A percentile compares a stretch with the other conserved stretches of the same genome.
Evolutionary conservation across 345 rosid genomes (phyloP).

Genomic region (Microcos paniculata): DNA sequence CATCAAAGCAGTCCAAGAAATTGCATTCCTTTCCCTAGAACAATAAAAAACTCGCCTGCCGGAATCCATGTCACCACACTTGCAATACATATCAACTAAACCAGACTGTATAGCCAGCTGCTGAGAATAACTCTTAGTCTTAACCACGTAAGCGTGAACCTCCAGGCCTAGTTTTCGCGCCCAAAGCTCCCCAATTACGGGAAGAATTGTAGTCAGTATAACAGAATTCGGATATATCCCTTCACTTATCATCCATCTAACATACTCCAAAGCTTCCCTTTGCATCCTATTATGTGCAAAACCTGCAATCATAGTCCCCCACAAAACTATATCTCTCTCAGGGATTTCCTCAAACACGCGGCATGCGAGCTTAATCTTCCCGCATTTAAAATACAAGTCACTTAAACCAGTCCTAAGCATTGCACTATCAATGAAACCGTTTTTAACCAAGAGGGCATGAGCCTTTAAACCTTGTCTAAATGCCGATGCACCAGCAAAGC

Average conservation of each 20-base stretch:
- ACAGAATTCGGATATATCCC: slow-evolving; percentile 69
- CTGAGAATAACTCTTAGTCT: slow-evolving; percentile 43
- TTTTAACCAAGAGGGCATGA: slow-evolving; percentile 71
- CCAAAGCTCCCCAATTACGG: slow-evolving; percentile 63
- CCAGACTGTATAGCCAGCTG: slow-evolving; percentile 64
- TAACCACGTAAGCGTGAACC: slow-evolving; percentile 70
- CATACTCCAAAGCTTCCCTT: slow-evolving; percentile 57
- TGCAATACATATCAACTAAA: slow-evolving; percentile 83
- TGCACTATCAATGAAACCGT: slow-evolving; percentile 52
- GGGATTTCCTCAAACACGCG: slow-evolving; percentile 60
- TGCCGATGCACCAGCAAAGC: slow-evolving; percentile 80
- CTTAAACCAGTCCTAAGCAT: slow-evolving; percentile 69
- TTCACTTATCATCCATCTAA: slow-evolving; percentile 68
- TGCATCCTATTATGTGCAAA: slow-evolving; percentile 69
- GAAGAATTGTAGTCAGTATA: slow-evolving; percentile 61
- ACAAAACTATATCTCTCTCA: slow-evolving; percentile 66
- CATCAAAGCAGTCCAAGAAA: slow-evolving; percentile 90
- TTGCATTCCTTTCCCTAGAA: slow-evolving; percentile 57
- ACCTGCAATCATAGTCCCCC: slow-evolving; percentile 91
- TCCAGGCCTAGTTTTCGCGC: slow-evolving; percentile 61
- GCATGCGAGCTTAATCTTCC: slow-evolving; percentile 60
- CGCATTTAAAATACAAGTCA: slow-evolving; percentile 81
- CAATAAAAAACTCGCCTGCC: slow-evolving; percentile 71
- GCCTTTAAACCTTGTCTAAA: slow-evolving; percentile 64
- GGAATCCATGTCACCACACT: slow-evolving; percentile 69